Evolutionary conservation across 139 green algal genomes (phyloP), one percentile per base, ranked within the genome.

Genomic region (Chlorella ohadii): DNA sequence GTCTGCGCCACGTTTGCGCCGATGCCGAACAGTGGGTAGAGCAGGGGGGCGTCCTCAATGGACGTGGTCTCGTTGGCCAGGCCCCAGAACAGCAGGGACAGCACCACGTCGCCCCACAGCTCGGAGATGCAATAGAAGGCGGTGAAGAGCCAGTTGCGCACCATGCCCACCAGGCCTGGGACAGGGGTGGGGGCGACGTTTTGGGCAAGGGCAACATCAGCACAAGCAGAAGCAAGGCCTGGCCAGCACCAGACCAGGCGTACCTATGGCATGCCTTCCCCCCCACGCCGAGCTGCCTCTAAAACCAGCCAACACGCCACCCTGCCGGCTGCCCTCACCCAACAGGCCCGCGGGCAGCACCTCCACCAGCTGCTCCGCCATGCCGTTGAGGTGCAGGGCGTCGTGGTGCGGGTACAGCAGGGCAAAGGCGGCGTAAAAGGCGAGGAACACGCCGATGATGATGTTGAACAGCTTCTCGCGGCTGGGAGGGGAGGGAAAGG

Each of bases 11-110:
- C 71, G 85, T 99, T 99, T 27, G 96, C 96, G n/a, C 96, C 96
- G 12, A 99, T 89, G 17, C 96, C 96, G 87, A 99, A 98, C 44
- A 99, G 90, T 5, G 96, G 96, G 87, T 99, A 99, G 23, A 99
- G 88, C 51, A 96, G 91, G 16, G 91, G 90, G 12, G 96, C 96
- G 83, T 98, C 94, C 23, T 95, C 79, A 41, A 98, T 87, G 44
- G 73, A 90, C 16, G 96, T 99, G 20, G 92, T 98, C 71, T 99
- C 96, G 87, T 99, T 99, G 72, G 96, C 96, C 47, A 98, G 89
- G 20, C 94, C 95, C 96, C 95, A 98, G 89, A 98, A 98, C 44
- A 98, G 91, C 79, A 98, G 91, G 70, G 88, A 93, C 78, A 98
- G 89, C 72, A 94, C 93, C 1, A 98, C 93, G 81, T 98, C 96